A percentile compares a stretch with the other conserved stretches of the same genome.
Conservation (phyloP, 768 basidiomycete species). For the Wakefieldia striispora region DNA sequence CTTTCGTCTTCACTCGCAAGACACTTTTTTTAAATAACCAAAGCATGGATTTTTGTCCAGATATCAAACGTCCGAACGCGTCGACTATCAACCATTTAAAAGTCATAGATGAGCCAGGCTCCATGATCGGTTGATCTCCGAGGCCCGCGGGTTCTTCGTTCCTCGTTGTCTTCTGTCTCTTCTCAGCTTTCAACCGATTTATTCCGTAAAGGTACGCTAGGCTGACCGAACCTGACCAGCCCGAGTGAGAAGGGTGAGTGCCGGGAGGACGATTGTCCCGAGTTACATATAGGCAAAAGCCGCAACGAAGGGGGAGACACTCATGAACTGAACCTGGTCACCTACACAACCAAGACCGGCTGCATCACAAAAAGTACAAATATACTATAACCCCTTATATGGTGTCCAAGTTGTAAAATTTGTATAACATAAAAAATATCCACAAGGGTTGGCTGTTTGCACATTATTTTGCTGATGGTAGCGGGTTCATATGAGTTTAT, state of each 20-base stretch:
- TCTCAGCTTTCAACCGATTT: conserved; percentile 45
- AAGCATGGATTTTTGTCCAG: no score
- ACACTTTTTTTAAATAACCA: no score
- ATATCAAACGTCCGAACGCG: not conserved
- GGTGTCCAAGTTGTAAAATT: no score
- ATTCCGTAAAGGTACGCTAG: conserved; percentile 39
- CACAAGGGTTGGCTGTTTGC: no score
- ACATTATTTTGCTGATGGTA: no score
- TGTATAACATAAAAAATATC: no score
- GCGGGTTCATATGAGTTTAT: no score
- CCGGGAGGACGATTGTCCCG: not conserved
- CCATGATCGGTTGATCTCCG: no score
- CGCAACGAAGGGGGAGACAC: conserved; percentile 52
- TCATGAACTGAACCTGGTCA: conserved; percentile 57
- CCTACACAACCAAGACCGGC: conserved; percentile 55
- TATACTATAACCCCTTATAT: no score
- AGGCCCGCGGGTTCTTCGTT: conserved; percentile 39
- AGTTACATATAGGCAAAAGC: conserved; percentile 46
- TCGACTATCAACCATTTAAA: conserved; percentile 23
- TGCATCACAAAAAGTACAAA: no score
- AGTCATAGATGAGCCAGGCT: conserved; percentile 53
- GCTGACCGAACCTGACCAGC: conserved; percentile 40
- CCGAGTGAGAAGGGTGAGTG: not conserved
- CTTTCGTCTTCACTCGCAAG: no score
- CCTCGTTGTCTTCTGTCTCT: conserved; percentile 29